Percentiles rank a stretch among this genome's conserved stretches.
Conservation (phyloP, 129 eudicot species). For the Helianthus tuberosus region DNA sequence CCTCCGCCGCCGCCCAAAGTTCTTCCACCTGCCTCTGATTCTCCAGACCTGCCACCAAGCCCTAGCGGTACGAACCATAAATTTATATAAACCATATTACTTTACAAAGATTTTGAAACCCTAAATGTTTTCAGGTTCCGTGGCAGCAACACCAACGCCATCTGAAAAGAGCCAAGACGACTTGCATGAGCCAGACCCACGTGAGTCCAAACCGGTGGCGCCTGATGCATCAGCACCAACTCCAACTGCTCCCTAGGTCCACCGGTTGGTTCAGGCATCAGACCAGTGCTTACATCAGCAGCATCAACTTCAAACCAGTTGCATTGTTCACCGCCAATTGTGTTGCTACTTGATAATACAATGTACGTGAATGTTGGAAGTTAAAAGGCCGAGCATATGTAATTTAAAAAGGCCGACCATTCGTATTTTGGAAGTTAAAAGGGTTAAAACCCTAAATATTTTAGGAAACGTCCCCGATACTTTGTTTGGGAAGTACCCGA, state of each 20-base stretch:
- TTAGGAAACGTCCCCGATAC: too few relatives aligned
- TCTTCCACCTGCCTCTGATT: slow-evolving; percentile 47
- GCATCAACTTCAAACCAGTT: slow-evolving; percentile 52
- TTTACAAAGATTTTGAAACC: neutral
- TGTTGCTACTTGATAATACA: slow-evolving; percentile 9
- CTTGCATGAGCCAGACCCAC: slow-evolving; percentile 32
- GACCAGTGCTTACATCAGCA: slow-evolving; percentile 61
- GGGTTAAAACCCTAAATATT: too few relatives aligned
- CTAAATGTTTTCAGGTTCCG: slow-evolving; percentile 42
- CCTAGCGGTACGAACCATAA: slow-evolving; percentile 45
- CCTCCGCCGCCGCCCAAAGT: slow-evolving; percentile 51
- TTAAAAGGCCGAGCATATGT: too few relatives aligned
- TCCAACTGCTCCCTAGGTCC: slow-evolving; percentile 32
- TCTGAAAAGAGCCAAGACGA: slow-evolving; percentile 23
- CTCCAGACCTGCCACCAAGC: slow-evolving; percentile 55
- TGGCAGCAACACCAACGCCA: slow-evolving; percentile 50
- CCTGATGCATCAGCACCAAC: slow-evolving; percentile 44
- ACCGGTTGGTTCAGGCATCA: slow-evolving; percentile 47
- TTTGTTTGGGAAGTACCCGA: too few relatives aligned
- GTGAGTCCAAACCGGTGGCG: slow-evolving; percentile 18
- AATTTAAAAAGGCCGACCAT: too few relatives aligned
- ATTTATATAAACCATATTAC: slow-evolving; percentile 1
- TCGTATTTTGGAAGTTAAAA: too few relatives aligned
- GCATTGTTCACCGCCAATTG: slow-evolving; percentile 20
- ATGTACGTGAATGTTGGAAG: too few relatives aligned